These are phyloP conservation scores for Serendipita indica DNA, from an alignment of 768 basidiomycete genomes.

Conservation along the genomic window DNA sequence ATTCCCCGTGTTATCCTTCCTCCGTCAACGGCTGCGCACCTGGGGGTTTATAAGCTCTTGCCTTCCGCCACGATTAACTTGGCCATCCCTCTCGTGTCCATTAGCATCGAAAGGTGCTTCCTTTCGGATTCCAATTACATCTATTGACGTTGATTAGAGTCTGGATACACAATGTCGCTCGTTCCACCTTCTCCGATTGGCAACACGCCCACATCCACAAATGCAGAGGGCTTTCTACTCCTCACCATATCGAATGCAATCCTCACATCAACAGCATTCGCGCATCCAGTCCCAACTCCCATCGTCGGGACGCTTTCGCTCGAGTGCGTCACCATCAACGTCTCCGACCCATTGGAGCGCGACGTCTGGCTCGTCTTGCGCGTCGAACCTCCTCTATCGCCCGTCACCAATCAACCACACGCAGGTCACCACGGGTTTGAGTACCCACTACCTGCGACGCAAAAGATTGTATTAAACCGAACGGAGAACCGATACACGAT, in stretches of 20 bases:
- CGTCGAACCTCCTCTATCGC: constrained; percentile 24
- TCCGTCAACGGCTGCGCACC: no score
- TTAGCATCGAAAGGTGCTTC: no score
- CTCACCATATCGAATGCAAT: constrained; percentile 37
- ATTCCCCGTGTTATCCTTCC: no score
- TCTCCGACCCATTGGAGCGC: constrained; percentile 27
- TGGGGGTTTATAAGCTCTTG: no score
- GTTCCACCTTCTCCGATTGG: background rate
- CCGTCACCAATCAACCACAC: no score
- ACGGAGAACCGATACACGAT: constrained; percentile 31
- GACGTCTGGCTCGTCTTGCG: constrained; percentile 56
- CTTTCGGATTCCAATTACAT: no score
- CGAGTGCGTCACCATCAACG: constrained; percentile 41
- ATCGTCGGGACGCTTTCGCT: constrained; percentile 34
- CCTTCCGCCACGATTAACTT: no score
- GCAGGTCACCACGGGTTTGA: constrained; percentile 26
- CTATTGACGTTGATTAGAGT: no score
- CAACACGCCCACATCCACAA: constrained; percentile 1
- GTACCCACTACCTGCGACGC: constrained; percentile 43
- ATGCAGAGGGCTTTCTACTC: constrained; percentile 35
- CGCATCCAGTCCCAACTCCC: constrained; percentile 15
- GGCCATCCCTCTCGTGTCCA: no score
- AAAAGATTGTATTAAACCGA: constrained; percentile 30
- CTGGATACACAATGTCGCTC: background rate
- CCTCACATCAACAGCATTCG: constrained; percentile 23